A percentile compares a stretch with the other conserved stretches of the same genome.
These are phyloP conservation scores for Pestalotiopsis fici DNA, from an alignment of 2,329 filamentous ascomycete species.

Conservation along the genomic window DNA sequence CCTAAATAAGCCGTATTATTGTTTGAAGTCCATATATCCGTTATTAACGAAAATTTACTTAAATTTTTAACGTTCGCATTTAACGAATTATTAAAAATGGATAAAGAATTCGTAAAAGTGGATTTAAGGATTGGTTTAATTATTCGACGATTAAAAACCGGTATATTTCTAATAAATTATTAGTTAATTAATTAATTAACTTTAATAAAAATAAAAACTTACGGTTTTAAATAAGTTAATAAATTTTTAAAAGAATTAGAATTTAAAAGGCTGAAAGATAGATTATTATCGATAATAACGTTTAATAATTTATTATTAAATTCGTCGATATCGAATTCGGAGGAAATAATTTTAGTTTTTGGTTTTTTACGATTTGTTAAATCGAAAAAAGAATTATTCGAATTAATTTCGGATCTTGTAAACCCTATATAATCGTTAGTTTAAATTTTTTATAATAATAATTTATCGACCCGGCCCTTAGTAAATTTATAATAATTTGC, in stretches of 20 bases:
- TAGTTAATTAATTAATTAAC: background rate
- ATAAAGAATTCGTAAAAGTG: background rate
- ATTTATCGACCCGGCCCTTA: too few species aligned
- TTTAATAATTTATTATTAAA: background rate
- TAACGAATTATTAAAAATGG: background rate
- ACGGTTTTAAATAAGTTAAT: background rate
- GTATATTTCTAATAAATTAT: background rate
- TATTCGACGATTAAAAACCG: background rate
- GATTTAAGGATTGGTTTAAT: background rate
- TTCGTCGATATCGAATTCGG: background rate
- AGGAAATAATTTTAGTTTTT: too few species aligned
- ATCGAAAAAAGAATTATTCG: too few species aligned
- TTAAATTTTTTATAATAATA: too few species aligned
- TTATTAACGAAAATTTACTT: background rate
- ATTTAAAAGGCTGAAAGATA: background rate
- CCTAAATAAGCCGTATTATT: background rate
- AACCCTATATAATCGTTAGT: too few species aligned
- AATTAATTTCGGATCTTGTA: too few species aligned
- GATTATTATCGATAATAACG: background rate
- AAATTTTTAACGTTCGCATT: background rate
- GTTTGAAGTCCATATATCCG: background rate
- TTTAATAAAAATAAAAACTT: background rate
- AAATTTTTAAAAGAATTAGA: background rate
- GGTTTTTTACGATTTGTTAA: too few species aligned
- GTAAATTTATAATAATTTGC: too few species aligned